Base-by-base conservation (phyloP, 139 green algal genomes). In the Volvox reticuliferus region DNA sequence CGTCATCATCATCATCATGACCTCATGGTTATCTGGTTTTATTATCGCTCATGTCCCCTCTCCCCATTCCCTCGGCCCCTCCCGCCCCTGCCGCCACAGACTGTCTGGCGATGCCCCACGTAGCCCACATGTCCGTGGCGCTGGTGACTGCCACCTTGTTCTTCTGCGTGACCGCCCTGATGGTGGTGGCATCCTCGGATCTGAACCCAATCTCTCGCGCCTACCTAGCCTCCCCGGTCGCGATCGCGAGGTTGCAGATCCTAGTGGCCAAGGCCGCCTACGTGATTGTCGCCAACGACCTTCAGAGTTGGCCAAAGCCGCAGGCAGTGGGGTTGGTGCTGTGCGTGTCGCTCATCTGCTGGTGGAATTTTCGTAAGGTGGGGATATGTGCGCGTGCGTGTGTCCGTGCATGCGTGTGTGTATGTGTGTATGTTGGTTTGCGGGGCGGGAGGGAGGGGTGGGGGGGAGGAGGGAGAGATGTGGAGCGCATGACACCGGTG, bases 101-200 rank as follows among this genome's bases (percentile, higher is more conserved):
- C 20, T 95, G 93, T 89, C 65, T 90, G 55, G 17, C 16, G 2
- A 89, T 92, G 83, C 93, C 93, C 21, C 92, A 95, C 86, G 16
- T 93, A 0, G 28, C 88, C 21, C 68, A 87, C 50, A 71, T 94
- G n/a, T n/a, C 28, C 12, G 55, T 94, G 16, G 88, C 86, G 0
- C 50, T 79, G 12, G 44, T 80, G 19, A 71, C 68, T 0, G 67
- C 81, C 0, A 19, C 76, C 0, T 3, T 93, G 5, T 90, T 90
- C 55, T 78, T 90, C 55, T 36, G 20, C 32, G 73, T 88, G 26
- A 92, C 91, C 9, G 68, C 32, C 14, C 77, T 92, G 9, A 76
- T 90, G 86, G 86, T 91, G 36, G 79, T 91, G n/a, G 88, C 88
- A 0, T 69, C 55, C 0, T 77, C 37, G 28, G 88, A 91, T 63